Evolutionary conservation across 257 asterid species (phyloP), one percentile per base, ranked within the genome.

Genomic region (Solanum clarkiae): DNA sequence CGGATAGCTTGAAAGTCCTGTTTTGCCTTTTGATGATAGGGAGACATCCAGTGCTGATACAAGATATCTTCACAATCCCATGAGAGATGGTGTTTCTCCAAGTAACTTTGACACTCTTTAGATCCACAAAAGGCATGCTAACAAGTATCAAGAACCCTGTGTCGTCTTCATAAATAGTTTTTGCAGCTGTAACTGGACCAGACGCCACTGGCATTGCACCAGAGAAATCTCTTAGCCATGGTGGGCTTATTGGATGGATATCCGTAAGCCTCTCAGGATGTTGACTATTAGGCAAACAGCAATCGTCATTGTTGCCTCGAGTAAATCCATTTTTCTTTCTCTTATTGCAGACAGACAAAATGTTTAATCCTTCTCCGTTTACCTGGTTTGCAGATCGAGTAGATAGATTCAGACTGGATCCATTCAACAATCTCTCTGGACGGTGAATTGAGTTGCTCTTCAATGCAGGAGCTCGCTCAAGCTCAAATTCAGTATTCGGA

Each of bases 171-270:
- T 90, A 90, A 57, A 90, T 89, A 60, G 90, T 87, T 81, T 89
- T 90, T 57, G 93, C 91, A 13, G 91, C 93, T 56, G 91, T 90
- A 36, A 90, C 93, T 0, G 93, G 93, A 56, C 91, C 93, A 18
- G 84, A 90, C 6, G 88, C 80, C 62, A 86, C 83, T 74, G 87
- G 88, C 90, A 90, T 87, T 8, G 89, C 89, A 60, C 93, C 93
- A 17, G 85, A 84, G 42, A 89, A 90, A 29, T 85, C 89, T 53
- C 88, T 42, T 84, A 90, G 45, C 93, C 93, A 90, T 13, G 90
- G 70, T 53, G 91, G 90, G 83, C 85, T 90, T 20, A 87, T 16
- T 20, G 75, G 87, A 66, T 90, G 90, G 51, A 85, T 77, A 80
- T 90, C 91, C 65, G 80, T 44, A 55, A 86, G 85, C 85, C 77